Evolutionary conservation across 2,329 filamentous ascomycete species (phyloP), one percentile per base, ranked within the genome.

Genomic region (Fusarium circinatum): DNA sequence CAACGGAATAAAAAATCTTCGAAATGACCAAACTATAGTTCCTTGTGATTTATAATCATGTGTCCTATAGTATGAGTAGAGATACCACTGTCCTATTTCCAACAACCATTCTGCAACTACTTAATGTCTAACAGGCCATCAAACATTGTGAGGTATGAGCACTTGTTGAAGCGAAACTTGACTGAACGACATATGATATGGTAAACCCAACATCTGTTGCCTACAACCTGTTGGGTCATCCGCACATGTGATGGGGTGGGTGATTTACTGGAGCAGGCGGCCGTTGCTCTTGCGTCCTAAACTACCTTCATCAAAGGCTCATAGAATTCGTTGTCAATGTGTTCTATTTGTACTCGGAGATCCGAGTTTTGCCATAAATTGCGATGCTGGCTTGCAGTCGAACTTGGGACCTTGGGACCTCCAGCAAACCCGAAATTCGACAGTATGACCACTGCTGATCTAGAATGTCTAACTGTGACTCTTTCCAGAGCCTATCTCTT

Each of bases 1-100:
- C 79, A 80, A 82, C 78, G 81, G 77, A 82, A 83, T 82, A 74
- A 82, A 82, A 80, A 76, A 81, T 78, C 75, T 78, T 80, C 74
- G 69, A 78, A 79, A 79, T 60, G 76, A 78, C 75, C 70, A 79
- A 68, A 34, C 44, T 18, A 48, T 47, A 63, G 58, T 75, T 66
- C 41, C 11, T 7, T 59, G 65, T 52, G 59, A 70, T 57, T 67
- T 42, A 30, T 22, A 41, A 28, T 22, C 26, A 38, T 44, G 44
- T 64, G 32, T 41, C 34, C 34, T 13, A 48, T 20, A 24, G 26
- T 20, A 22, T 11, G 20, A 36, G 36, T 20, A n/a, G 57, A 68
- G 13, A 8, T 39, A 10, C 9, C 28, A 24, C 9, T 24, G n/a
- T 39, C 26, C 22, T 26, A 15, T 32, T 22, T 22, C 28, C 55